These are phyloP conservation scores for Suillus brevipes DNA, from an alignment of 768 basidiomycete species.

Conservation along the genomic window DNA sequence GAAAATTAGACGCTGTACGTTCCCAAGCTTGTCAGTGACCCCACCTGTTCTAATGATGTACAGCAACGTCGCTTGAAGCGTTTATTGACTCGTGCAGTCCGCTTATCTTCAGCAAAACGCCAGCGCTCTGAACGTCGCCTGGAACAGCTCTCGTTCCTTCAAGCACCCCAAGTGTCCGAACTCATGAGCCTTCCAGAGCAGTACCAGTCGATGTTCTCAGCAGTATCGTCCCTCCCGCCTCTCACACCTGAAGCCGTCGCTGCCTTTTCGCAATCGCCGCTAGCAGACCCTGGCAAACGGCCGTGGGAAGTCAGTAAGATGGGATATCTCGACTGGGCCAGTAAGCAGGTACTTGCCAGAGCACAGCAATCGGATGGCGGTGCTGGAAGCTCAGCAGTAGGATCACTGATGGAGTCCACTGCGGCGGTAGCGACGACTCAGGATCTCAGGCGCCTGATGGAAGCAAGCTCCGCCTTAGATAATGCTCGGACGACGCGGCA, in stretches of 20 bases:
- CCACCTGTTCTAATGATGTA: constrained; percentile 6
- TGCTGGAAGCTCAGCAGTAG: constrained; percentile 22
- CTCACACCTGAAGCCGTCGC: constrained; percentile 41
- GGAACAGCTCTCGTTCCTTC: constrained; percentile 45
- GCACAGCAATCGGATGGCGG: constrained; percentile 23
- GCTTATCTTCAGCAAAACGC: constrained; percentile 45
- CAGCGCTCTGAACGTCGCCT: constrained; percentile 46
- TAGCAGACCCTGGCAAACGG: constrained; percentile 62
- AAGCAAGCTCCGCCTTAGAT: constrained; percentile 7
- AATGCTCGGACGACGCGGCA: background rate
- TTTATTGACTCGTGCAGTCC: constrained; percentile 53
- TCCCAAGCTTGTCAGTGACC: background rate
- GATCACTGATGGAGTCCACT: constrained; percentile 20
- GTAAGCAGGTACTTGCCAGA: constrained; percentile 49
- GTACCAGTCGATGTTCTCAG: constrained; percentile 45
- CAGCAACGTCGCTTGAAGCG: constrained; percentile 71
- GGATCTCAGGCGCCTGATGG: constrained; percentile 22
- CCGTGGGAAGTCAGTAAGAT: constrained; percentile 75
- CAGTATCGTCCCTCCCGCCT: constrained; percentile 50
- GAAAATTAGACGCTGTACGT: constrained; percentile 70
- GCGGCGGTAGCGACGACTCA: constrained; percentile 20
- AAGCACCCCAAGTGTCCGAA: constrained; percentile 38
- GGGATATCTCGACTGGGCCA: constrained; percentile 81
- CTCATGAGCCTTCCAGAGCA: constrained; percentile 42
- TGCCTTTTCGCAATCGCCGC: constrained; percentile 31